These are phyloP conservation scores for Emergomyces pasteurianus DNA, from an alignment of 2,329 filamentous ascomycete species.

Conservation along the genomic window DNA sequence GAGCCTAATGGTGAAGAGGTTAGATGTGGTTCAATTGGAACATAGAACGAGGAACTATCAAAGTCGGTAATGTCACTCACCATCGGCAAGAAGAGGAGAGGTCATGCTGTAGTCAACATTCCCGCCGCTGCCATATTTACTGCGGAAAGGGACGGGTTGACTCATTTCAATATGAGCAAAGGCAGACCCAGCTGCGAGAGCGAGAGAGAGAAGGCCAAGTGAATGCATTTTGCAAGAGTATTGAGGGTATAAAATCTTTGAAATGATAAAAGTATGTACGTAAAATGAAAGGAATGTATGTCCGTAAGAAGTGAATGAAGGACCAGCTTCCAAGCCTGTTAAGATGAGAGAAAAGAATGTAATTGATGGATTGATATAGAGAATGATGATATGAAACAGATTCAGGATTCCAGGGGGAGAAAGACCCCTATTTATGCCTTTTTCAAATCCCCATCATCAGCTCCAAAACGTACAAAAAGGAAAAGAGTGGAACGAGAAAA, in stretches of 20 bases:
- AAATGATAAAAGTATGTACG: background rate
- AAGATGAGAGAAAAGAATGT: slow-evolving; percentile 1
- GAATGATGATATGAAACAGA: background rate
- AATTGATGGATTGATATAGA: background rate
- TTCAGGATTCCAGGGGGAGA: background rate
- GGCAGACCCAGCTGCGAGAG: slow-evolving; percentile 9
- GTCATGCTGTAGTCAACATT: slow-evolving; percentile 62
- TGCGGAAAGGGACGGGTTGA: slow-evolving; percentile 43
- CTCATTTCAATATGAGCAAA: slow-evolving; percentile 44
- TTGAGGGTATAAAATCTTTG: background rate
- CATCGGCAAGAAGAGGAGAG: slow-evolving; percentile 45
- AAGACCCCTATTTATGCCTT: background rate
- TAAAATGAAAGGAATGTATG: background rate
- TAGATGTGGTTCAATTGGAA: background rate
- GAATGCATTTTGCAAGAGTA: slow-evolving; percentile 4
- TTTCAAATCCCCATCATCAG: background rate
- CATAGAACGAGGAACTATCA: no score
- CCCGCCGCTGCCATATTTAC: slow-evolving; percentile 35
- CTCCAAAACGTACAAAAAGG: background rate
- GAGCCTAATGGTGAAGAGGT: slow-evolving; percentile 30
- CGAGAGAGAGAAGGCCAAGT: slow-evolving; percentile 4
- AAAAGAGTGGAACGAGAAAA: background rate
- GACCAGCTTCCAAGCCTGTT: background rate
- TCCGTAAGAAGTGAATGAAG: background rate
- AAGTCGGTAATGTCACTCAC: background rate